Evolutionary conservation across 352 stramenopile genomes (phyloP).

Genomic region (Aphanomyces astaci): DNA sequence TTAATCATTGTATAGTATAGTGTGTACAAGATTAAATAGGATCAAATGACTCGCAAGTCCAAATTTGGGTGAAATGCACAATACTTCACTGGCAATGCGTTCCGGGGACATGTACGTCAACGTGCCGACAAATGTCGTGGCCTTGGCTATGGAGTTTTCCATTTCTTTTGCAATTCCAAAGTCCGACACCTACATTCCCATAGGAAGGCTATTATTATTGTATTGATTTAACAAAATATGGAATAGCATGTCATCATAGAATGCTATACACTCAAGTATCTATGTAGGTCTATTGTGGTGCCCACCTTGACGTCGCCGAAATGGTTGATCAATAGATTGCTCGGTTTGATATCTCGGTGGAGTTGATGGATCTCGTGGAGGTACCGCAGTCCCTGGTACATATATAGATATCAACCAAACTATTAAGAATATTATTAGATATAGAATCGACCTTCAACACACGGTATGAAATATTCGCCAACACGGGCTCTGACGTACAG

Average conservation of each 20-base stretch:
- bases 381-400: slow-evolving; percentile 54
- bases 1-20: too few relatives aligned
- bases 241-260: slow-evolving; percentile 34
- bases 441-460: slow-evolving; percentile 45
- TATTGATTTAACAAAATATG: too few relatives aligned
- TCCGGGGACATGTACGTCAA: slow-evolving; percentile 92
- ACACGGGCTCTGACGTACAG: slow-evolving; percentile 76
- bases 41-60: slow-evolving; percentile 6
- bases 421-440: too few relatives aligned
- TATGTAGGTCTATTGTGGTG: too few relatives aligned
- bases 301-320: slow-evolving; percentile 81
- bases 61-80: slow-evolving; percentile 12
- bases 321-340: slow-evolving; percentile 91
- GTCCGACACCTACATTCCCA: slow-evolving; percentile 61
- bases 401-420: neutral
- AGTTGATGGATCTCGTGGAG: slow-evolving; percentile 86
- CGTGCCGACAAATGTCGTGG: slow-evolving; percentile 88
- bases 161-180: slow-evolving; percentile 81
- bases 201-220: too few relatives aligned
- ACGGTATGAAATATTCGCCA: slow-evolving; percentile 83
- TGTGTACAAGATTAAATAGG: too few relatives aligned
- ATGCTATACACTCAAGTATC: too few relatives aligned
- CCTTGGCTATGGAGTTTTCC: slow-evolving; percentile 79
- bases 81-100: slow-evolving; percentile 82
- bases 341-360: slow-evolving; percentile 92